Evolutionary conservation across 169 alveolate species (phyloP), one percentile per base, ranked within the genome.

Genomic region (Plasmodium fragile): DNA sequence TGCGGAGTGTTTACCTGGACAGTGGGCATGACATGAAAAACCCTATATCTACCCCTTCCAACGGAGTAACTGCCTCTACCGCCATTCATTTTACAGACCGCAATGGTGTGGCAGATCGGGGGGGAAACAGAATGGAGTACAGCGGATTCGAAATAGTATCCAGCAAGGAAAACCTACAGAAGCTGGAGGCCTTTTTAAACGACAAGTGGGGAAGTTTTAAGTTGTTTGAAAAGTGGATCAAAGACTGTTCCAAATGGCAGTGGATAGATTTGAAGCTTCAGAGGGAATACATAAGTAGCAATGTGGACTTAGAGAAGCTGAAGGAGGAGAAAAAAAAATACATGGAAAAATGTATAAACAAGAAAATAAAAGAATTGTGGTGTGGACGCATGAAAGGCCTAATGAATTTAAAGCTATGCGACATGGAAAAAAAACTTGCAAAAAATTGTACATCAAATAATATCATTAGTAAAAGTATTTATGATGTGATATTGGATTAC

Each of bases 321-420:
- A 85, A 85, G 70, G 93, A 85, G 36, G 93, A 85, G 25, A 85
- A 85, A 53, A 85, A 52, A 34, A 85, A 73, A 85, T 85, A 85
- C 43, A 34, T 85, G 43, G 93, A 85, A 43, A 85, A 85, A 75
- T 85, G 93, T 69, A 75, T 85, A 34, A 85, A 85, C 79, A 85
- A 85, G 65, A 85, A 73, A 75, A 85, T 85, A 69, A 85, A 85
- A 34, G 93, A 85, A 85, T 75, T 85, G 80, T 85, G 93, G 93
- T 85, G 93, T 41, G 93, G 85, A 32, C 93, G 93, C 18, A 77
- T 85, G 84, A 85, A 85, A 52, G 93, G 93, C 10, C 80, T 85
- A 75, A 85, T 85, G 93, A 85, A 72, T 43, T 49, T 85, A 45
- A 59, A 69, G 70, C 69, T 85, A 25, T 73, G 85, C 45, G 78